Evolutionary conservation across 345 rosid species (phyloP), one percentile per base, ranked within the genome.

Genomic region (Acer yangbiense): DNA sequence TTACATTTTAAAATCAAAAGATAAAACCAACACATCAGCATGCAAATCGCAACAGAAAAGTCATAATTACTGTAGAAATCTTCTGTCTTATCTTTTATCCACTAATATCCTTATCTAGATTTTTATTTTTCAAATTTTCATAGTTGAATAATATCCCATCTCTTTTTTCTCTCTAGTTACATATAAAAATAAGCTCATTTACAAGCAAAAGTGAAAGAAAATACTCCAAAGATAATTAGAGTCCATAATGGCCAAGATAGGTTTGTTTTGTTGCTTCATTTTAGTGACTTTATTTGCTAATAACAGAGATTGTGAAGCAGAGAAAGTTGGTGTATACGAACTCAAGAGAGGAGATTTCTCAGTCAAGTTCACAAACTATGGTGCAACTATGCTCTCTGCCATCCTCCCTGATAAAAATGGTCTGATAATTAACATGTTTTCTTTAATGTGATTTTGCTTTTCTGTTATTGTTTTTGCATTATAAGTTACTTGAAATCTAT

Each of bases 381-480:
- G 94, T 39, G 95, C 97, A 8, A 84, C 87, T 14, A 77, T 91
- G 92, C 76, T 88, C 58, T 88, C 93, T 48, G 82, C 82, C 54
- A 54, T 89, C 44, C 78, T 87, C 29, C 95, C 94, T 25, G 91
- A 91, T 76, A 83, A 83, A 84, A 52, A 88, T 46, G 94, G 94
- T 89, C 39, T 35, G 39, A 35, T 35, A 32, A 32, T 32, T 32
- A 32, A 32, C 35, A 32, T 32, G 35, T 32, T 32, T 32, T 35
- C 39, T 0, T 35, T 43, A 46, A 46, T 46, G 3, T 46, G 50
- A 43, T 54, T 4, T 16, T 35, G 39, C 5, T 35, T 32, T 54
- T 16, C 7, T 16, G 58, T 14, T 54, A 16, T 16, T 12, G 4
- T 54, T 2, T 54, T 54, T 54, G n/a, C 58, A 54, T 54, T 54